These are phyloP conservation scores for Ophidiomyces ophidiicola DNA, from an alignment of 2,329 filamentous ascomycete species.

Conservation along the genomic window DNA sequence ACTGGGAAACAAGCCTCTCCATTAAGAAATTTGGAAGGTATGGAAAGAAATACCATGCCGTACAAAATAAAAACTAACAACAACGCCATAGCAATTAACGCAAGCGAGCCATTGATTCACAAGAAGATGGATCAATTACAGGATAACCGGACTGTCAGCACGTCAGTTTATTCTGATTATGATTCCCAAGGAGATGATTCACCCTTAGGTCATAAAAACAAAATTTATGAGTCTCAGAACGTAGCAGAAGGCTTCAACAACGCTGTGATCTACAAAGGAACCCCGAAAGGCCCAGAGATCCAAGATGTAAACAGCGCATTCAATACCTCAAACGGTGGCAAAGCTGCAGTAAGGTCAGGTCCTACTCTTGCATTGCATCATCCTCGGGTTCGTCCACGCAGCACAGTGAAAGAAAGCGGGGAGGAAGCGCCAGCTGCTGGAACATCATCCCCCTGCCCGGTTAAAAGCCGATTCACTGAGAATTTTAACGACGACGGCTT, in stretches of 20 bases:
- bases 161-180: too few species aligned
- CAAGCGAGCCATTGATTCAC: too few species aligned
- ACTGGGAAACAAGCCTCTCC: background rate
- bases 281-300: background rate
- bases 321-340: background rate
- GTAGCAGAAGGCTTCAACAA: too few species aligned
- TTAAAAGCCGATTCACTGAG: slow-evolving; percentile 26
- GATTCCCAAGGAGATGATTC: too few species aligned
- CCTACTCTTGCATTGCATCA: background rate
- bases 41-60: too few species aligned
- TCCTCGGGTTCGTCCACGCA: background rate
- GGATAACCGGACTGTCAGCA: too few species aligned
- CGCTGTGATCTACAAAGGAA: background rate
- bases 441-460: background rate
- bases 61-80: too few species aligned
- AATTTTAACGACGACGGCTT: slow-evolving; percentile 18
- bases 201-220: too few species aligned
- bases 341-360: background rate
- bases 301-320: background rate
- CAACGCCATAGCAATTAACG: too few species aligned
- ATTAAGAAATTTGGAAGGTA: background rate
- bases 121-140: too few species aligned
- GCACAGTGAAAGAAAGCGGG: background rate
- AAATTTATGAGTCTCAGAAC: too few species aligned
- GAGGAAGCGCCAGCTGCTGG: background rate